A percentile compares a stretch with the other conserved stretches of the same genome.
Evolutionary conservation across 2,329 filamentous ascomycete species (phyloP).

Genomic region (Spiromastix sp.): DNA sequence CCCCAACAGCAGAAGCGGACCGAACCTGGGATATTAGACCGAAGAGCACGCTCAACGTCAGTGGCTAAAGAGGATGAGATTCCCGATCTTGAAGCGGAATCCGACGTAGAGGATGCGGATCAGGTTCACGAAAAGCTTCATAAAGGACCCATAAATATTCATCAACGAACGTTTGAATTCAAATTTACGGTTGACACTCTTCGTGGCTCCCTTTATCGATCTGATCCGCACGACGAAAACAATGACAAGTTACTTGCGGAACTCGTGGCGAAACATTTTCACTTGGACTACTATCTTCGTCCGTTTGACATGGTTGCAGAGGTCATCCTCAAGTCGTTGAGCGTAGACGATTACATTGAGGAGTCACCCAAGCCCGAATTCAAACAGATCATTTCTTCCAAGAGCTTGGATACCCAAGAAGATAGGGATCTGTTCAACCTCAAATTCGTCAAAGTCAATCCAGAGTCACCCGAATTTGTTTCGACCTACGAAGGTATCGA

Average conservation of each 20-base stretch:
- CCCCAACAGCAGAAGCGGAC: slow-evolving; percentile 27
- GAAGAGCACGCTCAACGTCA: slow-evolving; percentile 53
- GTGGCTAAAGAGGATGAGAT: slow-evolving; percentile 63
- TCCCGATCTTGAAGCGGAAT: slow-evolving; percentile 59
- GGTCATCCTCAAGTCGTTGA: slow-evolving; percentile 75
- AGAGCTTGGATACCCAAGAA: slow-evolving; percentile 57
- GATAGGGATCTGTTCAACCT: slow-evolving; percentile 75
- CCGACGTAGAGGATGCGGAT: slow-evolving; percentile 47
- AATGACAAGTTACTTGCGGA: slow-evolving; percentile 80
- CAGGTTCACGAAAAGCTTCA: slow-evolving; percentile 17
- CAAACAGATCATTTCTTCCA: slow-evolving; percentile 94
- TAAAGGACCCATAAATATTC: slow-evolving; percentile 54
- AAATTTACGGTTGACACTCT: slow-evolving; percentile 93
- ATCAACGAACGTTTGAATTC: slow-evolving; percentile 89
- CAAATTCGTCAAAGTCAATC: slow-evolving; percentile 83
- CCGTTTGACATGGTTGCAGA: slow-evolving; percentile 90
- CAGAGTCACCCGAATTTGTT: slow-evolving; percentile 85
- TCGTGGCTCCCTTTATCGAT: slow-evolving; percentile 82
- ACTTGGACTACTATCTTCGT: slow-evolving; percentile 76
- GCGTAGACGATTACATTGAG: slow-evolving; percentile 89
- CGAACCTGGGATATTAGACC: slow-evolving; percentile 17
- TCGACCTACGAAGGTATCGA: slow-evolving; percentile 86
- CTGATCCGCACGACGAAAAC: slow-evolving; percentile 65
- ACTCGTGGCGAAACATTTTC: slow-evolving; percentile 79
- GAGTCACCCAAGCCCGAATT: slow-evolving; percentile 72